Evolutionary conservation across 192 early-diverging fungal species (phyloP).

Genomic region (Coemansia sp.): DNA sequence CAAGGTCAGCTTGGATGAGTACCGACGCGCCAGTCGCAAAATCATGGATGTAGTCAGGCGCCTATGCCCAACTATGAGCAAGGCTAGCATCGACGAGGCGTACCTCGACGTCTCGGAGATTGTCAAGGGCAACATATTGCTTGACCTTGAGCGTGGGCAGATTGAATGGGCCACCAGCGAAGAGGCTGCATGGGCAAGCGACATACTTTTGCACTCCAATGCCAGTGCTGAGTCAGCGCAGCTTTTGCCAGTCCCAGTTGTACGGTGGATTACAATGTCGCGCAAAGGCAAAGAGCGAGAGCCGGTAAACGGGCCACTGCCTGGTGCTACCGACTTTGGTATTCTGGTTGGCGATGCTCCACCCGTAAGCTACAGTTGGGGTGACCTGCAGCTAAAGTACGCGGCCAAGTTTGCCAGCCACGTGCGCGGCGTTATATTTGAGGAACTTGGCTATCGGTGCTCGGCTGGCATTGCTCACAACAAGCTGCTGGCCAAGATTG

Average conservation of each 20-base stretch:
- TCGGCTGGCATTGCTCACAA: conserved; percentile 84
- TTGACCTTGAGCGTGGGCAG: conserved; percentile 25
- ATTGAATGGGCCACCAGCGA: conserved; percentile 11
- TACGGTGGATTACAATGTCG: conserved; percentile 28
- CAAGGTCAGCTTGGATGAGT: conserved; percentile 85
- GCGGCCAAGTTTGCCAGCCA: conserved; percentile 67
- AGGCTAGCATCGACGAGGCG: conserved; percentile 82
- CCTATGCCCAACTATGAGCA: conserved; percentile 59
- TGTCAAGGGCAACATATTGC: conserved; percentile 55
- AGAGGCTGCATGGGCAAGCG: neutral
- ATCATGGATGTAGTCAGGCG: conserved; percentile 71
- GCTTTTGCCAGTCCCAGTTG: conserved; percentile 11
- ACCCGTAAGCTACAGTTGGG: conserved; percentile 54
- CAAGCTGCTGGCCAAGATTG: conserved; percentile 80
- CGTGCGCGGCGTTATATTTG: conserved; percentile 59
- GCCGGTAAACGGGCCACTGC: conserved; percentile 10
- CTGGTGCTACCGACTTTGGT: conserved; percentile 43
- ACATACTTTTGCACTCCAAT: neutral
- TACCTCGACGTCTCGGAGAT: conserved; percentile 80
- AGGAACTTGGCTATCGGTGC: conserved; percentile 75
- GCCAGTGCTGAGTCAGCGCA: neutral
- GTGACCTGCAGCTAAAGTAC: conserved; percentile 74
- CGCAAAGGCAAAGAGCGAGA: conserved; percentile 50
- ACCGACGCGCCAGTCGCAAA: conserved; percentile 65
- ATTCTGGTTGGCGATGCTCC: conserved; percentile 46